Evolutionary conservation across 352 stramenopile genomes (phyloP).

Genomic region (Phytophthora quininea): DNA sequence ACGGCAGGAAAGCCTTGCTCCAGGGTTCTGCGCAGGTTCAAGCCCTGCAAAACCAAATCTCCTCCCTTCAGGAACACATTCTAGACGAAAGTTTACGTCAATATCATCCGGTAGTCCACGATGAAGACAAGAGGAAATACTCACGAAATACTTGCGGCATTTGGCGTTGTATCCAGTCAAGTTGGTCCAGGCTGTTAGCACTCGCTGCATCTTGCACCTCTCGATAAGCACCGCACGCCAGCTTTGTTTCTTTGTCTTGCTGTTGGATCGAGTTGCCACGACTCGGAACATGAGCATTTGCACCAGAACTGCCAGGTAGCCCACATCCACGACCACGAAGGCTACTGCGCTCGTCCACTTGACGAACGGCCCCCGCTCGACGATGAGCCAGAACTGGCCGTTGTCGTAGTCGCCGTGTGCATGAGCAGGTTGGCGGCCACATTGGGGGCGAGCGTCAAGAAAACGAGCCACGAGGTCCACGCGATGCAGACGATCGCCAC

Average conservation of each 20-base stretch:
- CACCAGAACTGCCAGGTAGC: conserved; percentile 19
- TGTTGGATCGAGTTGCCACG: background rate
- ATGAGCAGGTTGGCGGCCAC: conserved; percentile 34
- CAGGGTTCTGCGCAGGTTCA: conserved; percentile 27
- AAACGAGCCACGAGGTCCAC: conserved; percentile 36
- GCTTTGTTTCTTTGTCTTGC: background rate
- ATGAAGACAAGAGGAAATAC: background rate
- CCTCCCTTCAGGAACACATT: conserved; percentile 35
- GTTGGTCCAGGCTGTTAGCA: conserved; percentile 7
- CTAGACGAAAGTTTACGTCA: conserved; percentile 7
- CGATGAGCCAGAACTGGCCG: conserved; percentile 37
- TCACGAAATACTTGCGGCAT: conserved; percentile 21
- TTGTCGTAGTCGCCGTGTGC: conserved; percentile 33
- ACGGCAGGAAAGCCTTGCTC: conserved; percentile 23
- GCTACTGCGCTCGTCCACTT: conserved; percentile 14
- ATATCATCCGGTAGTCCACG: background rate
- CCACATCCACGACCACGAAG: conserved; percentile 18
- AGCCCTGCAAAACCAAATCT: conserved; percentile 33
- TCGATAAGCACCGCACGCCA: conserved; percentile 13
- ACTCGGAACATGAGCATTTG: conserved; percentile 27
- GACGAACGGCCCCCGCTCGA: conserved; percentile 16
- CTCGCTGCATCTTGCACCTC: conserved; percentile 6
- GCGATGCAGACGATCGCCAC: conserved; percentile 20
- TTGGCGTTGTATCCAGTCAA: conserved; percentile 24
- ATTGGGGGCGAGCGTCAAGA: conserved; percentile 28